Evolutionary conservation across 768 basidiomycete genomes (phyloP).

Genomic region (Boletus subcaerulescens): DNA sequence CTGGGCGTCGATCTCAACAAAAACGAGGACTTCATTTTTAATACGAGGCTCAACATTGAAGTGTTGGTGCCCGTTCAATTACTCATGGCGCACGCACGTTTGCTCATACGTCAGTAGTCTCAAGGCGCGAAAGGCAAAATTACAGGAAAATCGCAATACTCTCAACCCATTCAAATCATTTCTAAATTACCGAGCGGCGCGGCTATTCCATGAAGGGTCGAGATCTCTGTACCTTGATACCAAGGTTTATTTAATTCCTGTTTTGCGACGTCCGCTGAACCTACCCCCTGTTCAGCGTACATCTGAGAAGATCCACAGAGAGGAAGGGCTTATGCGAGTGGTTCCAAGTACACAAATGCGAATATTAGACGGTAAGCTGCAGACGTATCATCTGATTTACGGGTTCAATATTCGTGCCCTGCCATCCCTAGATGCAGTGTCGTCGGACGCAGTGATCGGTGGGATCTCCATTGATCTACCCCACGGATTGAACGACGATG

Average conservation of each 20-base stretch:
- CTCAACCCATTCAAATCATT: constrained; percentile 1
- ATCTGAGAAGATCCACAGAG: not conserved
- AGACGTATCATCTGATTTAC: no score
- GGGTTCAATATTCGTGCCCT: not conserved
- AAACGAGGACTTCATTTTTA: not conserved
- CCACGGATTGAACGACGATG: not conserved
- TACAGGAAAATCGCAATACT: not conserved
- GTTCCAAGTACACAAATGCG: not conserved
- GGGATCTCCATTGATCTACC: not conserved
- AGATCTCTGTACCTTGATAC: no score
- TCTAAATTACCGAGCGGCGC: not conserved
- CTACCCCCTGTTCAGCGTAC: not conserved
- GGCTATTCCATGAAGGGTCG: not conserved
- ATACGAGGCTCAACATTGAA: not conserved
- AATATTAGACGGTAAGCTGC: not conserved
- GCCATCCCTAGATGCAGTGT: not conserved
- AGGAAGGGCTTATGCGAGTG: not conserved
- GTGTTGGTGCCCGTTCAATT: not conserved
- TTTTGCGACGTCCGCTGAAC: not conserved
- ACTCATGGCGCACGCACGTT: no score
- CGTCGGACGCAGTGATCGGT: not conserved
- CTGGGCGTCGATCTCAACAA: constrained; percentile 4
- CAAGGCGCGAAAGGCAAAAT: not conserved
- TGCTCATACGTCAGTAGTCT: not conserved
- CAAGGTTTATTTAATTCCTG: no score